Conservation (phyloP, 768 basidiomycete species). For the Tricholoma bakamatsutake region DNA sequence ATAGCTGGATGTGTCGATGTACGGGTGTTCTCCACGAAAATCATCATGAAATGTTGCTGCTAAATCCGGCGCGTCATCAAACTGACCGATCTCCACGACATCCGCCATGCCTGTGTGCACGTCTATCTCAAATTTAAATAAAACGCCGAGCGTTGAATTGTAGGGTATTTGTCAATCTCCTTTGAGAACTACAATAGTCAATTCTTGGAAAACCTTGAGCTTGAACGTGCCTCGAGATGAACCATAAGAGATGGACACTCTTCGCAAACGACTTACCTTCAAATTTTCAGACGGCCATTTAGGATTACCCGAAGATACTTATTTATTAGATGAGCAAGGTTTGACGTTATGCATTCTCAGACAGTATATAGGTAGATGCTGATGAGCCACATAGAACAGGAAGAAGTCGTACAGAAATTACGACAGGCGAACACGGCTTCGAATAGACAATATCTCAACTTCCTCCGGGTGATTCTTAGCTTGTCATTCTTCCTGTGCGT, state of each 20-base stretch:
- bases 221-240: no score
- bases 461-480: conserved; percentile 35
- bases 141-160: not conserved
- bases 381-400: conserved; percentile 43
- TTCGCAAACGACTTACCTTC: conserved; percentile 45
- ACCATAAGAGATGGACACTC: conserved; percentile 12
- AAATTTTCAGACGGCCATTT: conserved; percentile 23
- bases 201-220: not conserved
- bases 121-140: not conserved
- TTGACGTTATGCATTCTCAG: not conserved
- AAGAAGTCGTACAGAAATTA: conserved; percentile 46
- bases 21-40: conserved; percentile 27
- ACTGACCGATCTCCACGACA: conserved; percentile 44
- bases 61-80: conserved; percentile 51
- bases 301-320: conserved; percentile 19
- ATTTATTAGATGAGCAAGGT: conserved; percentile 53
- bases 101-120: conserved; percentile 19
- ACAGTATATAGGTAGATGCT: not conserved
- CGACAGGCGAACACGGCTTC: conserved; percentile 37
- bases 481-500: conserved; percentile 45
- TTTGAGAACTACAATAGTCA: not conserved
- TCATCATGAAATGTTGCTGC: conserved; percentile 3
- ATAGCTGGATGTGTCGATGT: conserved; percentile 37
- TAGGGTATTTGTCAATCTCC: not conserved
- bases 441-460: conserved; percentile 34